A percentile compares a stretch with the other conserved stretches of the same genome.
Evolutionary conservation across 2,329 filamentous ascomycete species (phyloP).

Genomic region (Penicillium italicum): DNA sequence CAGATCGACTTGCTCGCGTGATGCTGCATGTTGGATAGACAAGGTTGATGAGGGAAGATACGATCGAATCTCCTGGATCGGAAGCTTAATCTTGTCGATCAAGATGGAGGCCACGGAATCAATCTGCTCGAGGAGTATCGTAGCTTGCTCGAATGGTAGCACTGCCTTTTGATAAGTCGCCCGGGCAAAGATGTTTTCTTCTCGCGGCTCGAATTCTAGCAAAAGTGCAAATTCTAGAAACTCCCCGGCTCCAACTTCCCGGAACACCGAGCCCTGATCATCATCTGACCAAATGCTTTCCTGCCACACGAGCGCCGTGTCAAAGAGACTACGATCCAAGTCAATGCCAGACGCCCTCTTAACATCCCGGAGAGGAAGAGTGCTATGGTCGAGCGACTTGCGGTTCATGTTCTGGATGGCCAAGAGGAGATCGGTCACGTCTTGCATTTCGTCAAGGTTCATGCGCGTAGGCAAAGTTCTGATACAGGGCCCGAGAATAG

Average conservation of each 20-base stretch:
- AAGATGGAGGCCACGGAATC: constrained; percentile 50
- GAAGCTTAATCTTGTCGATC: constrained; percentile 34
- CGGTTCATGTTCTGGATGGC: constrained; percentile 64
- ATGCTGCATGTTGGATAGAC: constrained; percentile 50
- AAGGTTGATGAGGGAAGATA: constrained; percentile 34
- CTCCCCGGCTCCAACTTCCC: constrained; percentile 61
- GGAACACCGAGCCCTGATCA: constrained; percentile 43
- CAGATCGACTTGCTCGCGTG: constrained; percentile 33
- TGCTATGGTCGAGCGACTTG: constrained; percentile 60
- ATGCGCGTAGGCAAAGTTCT: constrained; percentile 69
- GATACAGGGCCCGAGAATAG: constrained; percentile 75
- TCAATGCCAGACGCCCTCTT: constrained; percentile 57
- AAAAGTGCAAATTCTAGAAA: constrained; percentile 72
- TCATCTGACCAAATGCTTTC: constrained; percentile 56
- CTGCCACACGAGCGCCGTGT: constrained; percentile 80
- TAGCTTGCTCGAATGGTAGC: constrained; percentile 56
- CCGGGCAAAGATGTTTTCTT: constrained; percentile 47
- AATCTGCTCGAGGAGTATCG: constrained; percentile 60
- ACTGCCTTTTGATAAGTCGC: constrained; percentile 54
- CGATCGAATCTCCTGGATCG: constrained; percentile 31
- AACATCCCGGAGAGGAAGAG: constrained; percentile 66
- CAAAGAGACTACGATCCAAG: constrained; percentile 60
- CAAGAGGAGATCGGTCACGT: constrained; percentile 59
- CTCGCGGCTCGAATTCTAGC: constrained; percentile 68
- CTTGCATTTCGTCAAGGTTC: constrained; percentile 52